Evolutionary conservation across 192 early-diverging fungal species (phyloP).

Genomic region (Coemansia furcata): DNA sequence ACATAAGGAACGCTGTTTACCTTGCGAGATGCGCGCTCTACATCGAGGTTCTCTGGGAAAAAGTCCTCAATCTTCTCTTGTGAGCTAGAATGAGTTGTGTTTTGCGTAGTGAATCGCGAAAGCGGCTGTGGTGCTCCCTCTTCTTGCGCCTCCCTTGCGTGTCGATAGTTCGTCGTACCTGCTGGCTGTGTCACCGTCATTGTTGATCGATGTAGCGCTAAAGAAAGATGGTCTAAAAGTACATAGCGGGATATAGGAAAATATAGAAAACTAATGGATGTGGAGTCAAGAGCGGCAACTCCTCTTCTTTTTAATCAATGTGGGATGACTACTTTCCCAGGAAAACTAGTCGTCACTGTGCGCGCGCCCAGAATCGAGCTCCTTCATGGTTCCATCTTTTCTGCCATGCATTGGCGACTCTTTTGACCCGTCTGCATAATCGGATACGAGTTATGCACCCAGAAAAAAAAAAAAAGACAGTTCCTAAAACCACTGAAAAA

Average conservation of each 20-base stretch:
- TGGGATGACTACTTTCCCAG: not conserved
- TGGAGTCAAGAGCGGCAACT: not conserved
- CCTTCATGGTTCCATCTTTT: not conserved
- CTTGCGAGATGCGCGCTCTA: slow-evolving; percentile 24
- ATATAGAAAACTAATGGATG: not conserved
- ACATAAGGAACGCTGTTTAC: not conserved
- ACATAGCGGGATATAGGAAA: not conserved
- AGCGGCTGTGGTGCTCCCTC: not conserved
- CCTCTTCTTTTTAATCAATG: not conserved
- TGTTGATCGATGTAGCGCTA: not conserved
- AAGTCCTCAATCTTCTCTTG: slow-evolving; percentile 21
- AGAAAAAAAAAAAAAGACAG: not conserved
- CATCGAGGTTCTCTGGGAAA: slow-evolving; percentile 28
- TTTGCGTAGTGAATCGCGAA: slow-evolving; percentile 1
- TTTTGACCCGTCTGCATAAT: not conserved
- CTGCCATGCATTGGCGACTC: not conserved
- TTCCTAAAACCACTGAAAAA: not conserved
- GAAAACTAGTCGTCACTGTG: not conserved
- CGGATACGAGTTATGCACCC: not conserved
- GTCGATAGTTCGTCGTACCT: not conserved
- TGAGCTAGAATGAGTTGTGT: slow-evolving; percentile 2
- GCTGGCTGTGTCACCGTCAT: not conserved
- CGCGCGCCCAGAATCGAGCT: not conserved
- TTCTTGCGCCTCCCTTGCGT: not conserved
- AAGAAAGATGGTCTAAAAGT: not conserved